phyloP scores from a whole-genome alignment of 306 rosid genomes.

The Prosopis cineraria region DNA sequence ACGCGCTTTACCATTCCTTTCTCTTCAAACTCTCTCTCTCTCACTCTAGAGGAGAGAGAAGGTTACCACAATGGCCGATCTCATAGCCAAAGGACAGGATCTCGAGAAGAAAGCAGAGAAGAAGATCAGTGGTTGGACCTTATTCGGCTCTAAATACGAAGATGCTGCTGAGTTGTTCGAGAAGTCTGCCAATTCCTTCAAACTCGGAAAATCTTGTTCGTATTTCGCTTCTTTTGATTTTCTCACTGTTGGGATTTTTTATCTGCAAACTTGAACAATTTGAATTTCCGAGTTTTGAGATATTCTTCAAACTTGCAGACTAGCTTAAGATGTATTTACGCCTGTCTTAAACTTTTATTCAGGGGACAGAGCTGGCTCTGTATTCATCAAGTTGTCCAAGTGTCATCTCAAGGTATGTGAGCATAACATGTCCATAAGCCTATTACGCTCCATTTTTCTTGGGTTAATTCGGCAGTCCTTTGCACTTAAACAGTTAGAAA shows the following conservation, averaged over 20 bases:
- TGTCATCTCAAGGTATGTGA: constrained; percentile 51
- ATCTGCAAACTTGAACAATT: background rate
- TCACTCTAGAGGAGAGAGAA: constrained; percentile 2
- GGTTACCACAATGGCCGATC: constrained; percentile 38
- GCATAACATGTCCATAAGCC: constrained; percentile 8
- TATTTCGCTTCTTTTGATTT: background rate
- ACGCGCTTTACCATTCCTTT: background rate
- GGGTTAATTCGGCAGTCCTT: background rate
- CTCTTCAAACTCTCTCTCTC: background rate
- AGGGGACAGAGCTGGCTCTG: constrained; percentile 61
- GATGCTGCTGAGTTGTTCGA: constrained; percentile 54
- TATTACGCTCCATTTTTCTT: background rate
- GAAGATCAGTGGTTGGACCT: constrained; percentile 44
- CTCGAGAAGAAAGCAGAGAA: constrained; percentile 50
- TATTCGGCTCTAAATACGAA: constrained; percentile 47
- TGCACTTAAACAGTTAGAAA: constrained; percentile 44
- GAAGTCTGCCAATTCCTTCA: constrained; percentile 56
- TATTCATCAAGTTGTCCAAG: constrained; percentile 47
- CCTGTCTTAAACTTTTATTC: constrained; percentile 6
- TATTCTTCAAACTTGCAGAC: background rate
- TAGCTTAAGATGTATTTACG: background rate
- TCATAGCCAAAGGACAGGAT: constrained; percentile 40
- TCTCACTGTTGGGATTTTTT: background rate
- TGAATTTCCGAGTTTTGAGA: background rate
- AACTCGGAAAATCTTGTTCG: constrained; percentile 58